Percentiles rank a stretch among this genome's conserved stretches.
phyloP scores from a whole-genome alignment of 768 basidiomycete species.

The Tephrocybe sp. region DNA sequence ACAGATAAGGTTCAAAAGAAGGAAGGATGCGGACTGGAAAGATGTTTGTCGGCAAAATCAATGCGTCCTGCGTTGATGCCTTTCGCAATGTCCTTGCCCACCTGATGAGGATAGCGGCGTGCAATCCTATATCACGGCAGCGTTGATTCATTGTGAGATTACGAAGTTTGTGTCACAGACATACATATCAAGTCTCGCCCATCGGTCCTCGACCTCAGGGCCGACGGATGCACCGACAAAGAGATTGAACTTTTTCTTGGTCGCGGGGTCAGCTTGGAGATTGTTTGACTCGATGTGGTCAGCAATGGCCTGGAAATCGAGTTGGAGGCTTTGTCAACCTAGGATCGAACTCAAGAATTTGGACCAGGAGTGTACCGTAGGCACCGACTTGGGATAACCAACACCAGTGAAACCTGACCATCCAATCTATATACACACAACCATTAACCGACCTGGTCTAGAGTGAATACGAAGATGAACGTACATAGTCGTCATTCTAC shows the following conservation, averaged over 20 bases:
- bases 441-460: not conserved
- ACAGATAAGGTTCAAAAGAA: not conserved
- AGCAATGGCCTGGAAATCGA: conserved; percentile 42
- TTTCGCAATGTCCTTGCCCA: conserved; percentile 45
- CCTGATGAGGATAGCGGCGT: conserved; percentile 47
- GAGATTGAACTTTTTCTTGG: conserved; percentile 45
- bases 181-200: conserved; percentile 46
- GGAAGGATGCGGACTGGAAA: conserved; percentile 37
- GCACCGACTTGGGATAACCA: conserved; percentile 46
- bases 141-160: too few relatives aligned
- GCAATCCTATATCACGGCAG: too few relatives aligned
- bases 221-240: conserved; percentile 48
- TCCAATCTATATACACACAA: conserved; percentile 34
- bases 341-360: not conserved
- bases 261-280: conserved; percentile 39
- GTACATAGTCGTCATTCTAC: conserved; percentile 47
- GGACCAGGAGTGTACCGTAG: conserved; percentile 39
- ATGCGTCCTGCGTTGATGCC: conserved; percentile 49
- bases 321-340: not conserved
- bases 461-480: conserved; percentile 15
- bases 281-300: conserved; percentile 41
- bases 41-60: conserved; percentile 46
- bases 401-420: conserved; percentile 53
- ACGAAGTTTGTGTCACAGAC: conserved; percentile 8
- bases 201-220: conserved; percentile 48